Conservation (phyloP, 2,329 filamentous ascomycete genomes). For the Fusarium sororula region DNA sequence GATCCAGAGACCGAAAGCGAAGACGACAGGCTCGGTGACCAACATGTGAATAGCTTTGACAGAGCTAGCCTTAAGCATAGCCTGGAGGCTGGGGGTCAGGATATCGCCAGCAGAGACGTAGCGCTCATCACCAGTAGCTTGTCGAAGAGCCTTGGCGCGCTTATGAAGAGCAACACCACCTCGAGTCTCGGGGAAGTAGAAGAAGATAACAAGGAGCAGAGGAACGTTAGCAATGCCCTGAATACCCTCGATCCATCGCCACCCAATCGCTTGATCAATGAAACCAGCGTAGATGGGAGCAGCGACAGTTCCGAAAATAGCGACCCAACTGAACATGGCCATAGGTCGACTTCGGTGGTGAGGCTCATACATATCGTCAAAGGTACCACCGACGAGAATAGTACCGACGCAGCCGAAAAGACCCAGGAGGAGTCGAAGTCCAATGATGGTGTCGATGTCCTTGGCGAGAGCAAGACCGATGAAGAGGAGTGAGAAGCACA, state of each 20-base stretch:
- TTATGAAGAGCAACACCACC: conserved; percentile 35
- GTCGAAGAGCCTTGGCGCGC: conserved; percentile 33
- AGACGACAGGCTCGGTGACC: conserved; percentile 37
- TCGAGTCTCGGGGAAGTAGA: conserved; percentile 35
- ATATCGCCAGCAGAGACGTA: conserved; percentile 36
- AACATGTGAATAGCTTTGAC: conserved; percentile 39
- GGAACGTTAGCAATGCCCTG: conserved; percentile 35
- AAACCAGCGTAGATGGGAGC: conserved; percentile 36
- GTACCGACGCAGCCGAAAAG: conserved; percentile 39
- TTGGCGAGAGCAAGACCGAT: conserved; percentile 32
- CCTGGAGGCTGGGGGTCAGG: conserved; percentile 32
- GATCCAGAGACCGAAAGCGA: conserved; percentile 38
- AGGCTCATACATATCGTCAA: conserved; percentile 40
- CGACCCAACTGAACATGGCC: conserved; percentile 39
- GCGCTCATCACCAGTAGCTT: conserved; percentile 33
- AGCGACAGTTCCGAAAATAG: conserved; percentile 36
- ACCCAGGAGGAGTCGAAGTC: conserved; percentile 31
- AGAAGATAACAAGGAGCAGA: conserved; percentile 27
- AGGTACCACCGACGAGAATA: conserved; percentile 36
- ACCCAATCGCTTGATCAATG: conserved; percentile 32
- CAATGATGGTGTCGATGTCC: conserved; percentile 35
- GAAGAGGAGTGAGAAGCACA: conserved; percentile 35
- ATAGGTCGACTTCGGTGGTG: conserved; percentile 35
- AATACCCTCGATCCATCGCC: conserved; percentile 38
- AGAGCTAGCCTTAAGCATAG: conserved; percentile 35